Evolutionary conservation across 371 early-diverging fungal genomes (phyloP), one percentile per base, ranked within the genome.

Genomic region (Choanephora cucurbitarum): DNA sequence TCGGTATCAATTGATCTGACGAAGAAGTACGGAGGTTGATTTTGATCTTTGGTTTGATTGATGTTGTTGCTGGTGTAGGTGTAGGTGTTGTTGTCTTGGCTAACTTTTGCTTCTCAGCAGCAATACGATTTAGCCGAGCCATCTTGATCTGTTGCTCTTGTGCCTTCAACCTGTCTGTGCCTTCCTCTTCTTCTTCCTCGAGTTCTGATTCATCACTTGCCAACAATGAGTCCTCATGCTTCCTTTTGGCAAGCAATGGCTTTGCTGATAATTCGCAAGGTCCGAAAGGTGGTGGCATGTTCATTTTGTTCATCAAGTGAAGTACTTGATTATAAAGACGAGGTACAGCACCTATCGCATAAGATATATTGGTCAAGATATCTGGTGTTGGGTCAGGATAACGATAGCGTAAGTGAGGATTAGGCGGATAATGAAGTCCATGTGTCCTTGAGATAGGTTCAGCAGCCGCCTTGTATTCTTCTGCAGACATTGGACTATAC

Each of bases 281-380:
- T 0, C 66, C 74, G 62, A 87, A 88, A 7, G 88, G 88, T 14
- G 87, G 87, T 4, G 88, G 79, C 28, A 87, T 60, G 48, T 85
- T 84, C 79, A 86, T 79, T 44, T 87, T 87, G 60, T 88, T 88
- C 88, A 88, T 88, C 44, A 88, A 57, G 60, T 88, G 87, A 22
- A 88, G 66, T 1, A 86, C 86, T 58, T 87, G 86, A 19, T 66
- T 72, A 60, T 88, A 88, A 4, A 88, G 64, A 28, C 80, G 60
- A 7, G 87, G 87, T 0, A 80, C 73, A 14, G 71, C 65, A 10
- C 67, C 76, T 33, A 83, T 73, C 7, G 84, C 80, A 55, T 77
- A 66, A 53, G 72, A 69, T 13, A 83, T 83, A 42, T 81, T 81
- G 0, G 52, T 44, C 3, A 83, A 42, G 14, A 72, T 81, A 21